Evolutionary conservation across 2,329 filamentous ascomycete genomes (phyloP), one percentile per base, ranked within the genome.

Genomic region (Alternaria consortialis): DNA sequence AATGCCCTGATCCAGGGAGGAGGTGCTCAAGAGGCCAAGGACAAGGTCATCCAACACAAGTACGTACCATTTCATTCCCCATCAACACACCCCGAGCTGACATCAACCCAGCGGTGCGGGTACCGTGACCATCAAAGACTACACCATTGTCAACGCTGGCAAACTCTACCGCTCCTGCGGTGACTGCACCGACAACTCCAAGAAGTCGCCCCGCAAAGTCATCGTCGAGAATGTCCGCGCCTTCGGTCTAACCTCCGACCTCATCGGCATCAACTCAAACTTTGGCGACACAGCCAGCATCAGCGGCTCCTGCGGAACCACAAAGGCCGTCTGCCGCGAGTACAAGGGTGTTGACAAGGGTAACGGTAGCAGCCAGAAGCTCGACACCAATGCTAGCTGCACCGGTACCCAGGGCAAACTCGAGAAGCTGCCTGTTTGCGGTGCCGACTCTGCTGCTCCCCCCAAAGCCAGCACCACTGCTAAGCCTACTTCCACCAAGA

Each of bases 141-240:
- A 82, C 68, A 80, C 77, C 44, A 80, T 80, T 56, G 75, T 76
- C 61, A 74, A 78, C 63, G 81, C 81, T 43, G 84, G 83, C 51
- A 86, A 85, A 66, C 73, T 86, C 13, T 82, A 82, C 58, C 81
- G 84, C 55, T 81, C 77, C 60, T 86, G 83, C 68, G 84, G 84
- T 27, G 67, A 72, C 58, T 65, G 67, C 61, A 70, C 68, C 31
- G 84, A 84, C 77, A 84, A 83, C 74, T 67, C 71, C 15, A 74
- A 76, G 23, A 79, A 79, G 48, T 77, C 76, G 50, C 80, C 79
- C 25, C 75, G 81, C 25, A 74, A 81, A 59, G 75, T 82, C 46
- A 73, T 81, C 42, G 74, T 84, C 29, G 69, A 79, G 65, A 80
- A 80, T 58, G 68, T 80, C 39, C 72, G 71, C n/a, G 81, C 80